Base-by-base conservation (phyloP, 2,329 filamentous ascomycete genomes). In the Calonectria ilicicola region DNA sequence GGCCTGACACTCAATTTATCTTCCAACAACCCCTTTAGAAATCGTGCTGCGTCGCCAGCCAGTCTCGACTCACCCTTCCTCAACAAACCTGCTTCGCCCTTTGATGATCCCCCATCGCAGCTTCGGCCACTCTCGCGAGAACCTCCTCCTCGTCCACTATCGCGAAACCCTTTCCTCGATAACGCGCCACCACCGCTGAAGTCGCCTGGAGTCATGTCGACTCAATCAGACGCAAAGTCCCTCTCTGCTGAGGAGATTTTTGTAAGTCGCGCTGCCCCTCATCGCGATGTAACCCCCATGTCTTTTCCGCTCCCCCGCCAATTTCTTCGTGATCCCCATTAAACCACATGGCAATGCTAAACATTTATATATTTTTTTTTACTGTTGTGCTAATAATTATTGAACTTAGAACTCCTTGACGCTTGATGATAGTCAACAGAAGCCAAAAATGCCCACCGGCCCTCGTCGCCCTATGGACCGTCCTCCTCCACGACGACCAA, bases 1-100 rank as follows among this genome's bases (percentile, higher is more conserved):
- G 88, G 87, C 77, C 86, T 93, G 81, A 86, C 89, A 67, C 86
- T 93, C 82, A 93, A 92, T 84, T 90, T 95, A 80, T 92, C 92
- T 83, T 95, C 93, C 83, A 95, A 95, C 89, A 96, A 96, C 82
- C 94, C 94, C 74, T 96, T 91, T 80, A 92, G 93, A 86, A 94
- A 94, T 84, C 91, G 93, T 80, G 91, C 92, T 75, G 87, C 88
- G 44, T 94, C 93, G 75, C 92, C 90, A 64, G 82, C 85, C 66
- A 83, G 80, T 75, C 73, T 81, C 81, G 79, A 86, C 51, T 74
- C 81, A 69, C 75, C 76, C 58, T 77, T 80, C 80, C 75, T 81
- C 79, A 80, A 81, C 78, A 83, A 85, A 82, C 86, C 85, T 77
- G 84, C 84, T 74, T 92, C 89, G 75, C 91, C 89, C 74, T 91